These are phyloP conservation scores for Populus hybrid DNA, from an alignment of 441 rosid genomes.

Conservation along the genomic window DNA sequence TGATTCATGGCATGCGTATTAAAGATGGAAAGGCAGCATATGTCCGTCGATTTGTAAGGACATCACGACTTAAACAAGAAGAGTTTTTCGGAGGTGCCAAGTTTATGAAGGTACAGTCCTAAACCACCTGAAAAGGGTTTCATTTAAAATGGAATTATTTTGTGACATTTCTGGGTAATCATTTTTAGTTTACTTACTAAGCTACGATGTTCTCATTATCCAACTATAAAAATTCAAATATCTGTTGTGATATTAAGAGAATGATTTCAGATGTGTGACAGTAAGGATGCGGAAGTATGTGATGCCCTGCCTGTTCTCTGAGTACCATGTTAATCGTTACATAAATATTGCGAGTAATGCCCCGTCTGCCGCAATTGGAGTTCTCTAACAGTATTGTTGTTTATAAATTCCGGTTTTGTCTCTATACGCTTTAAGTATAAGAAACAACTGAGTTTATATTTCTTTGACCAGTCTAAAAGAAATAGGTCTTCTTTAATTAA, in stretches of 20 bases:
- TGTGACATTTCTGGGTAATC: background rate
- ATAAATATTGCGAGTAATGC: background rate
- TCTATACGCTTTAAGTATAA: background rate
- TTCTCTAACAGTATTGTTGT: background rate
- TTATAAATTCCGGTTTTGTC: background rate
- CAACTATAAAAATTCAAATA: background rate
- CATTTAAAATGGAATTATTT: background rate
- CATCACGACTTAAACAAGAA: conserved; percentile 86
- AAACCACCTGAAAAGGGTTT: background rate
- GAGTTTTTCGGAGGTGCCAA: conserved; percentile 76
- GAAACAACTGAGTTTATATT: background rate
- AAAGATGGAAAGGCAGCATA: conserved; percentile 88
- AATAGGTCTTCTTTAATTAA: background rate
- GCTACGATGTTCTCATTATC: background rate
- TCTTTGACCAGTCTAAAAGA: background rate
- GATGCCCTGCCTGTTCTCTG: background rate
- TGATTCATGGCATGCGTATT: conserved; percentile 92
- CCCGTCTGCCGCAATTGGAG: background rate
- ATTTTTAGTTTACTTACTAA: background rate
- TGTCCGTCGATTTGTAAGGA: conserved; percentile 77
- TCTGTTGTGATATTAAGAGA: background rate
- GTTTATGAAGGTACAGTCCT: conserved; percentile 62
- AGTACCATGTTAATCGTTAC: background rate
- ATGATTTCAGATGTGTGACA: background rate
- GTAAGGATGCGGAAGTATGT: background rate